Base-by-base conservation (phyloP, 2,329 filamentous ascomycete genomes). In the Gyromitra esculenta region DNA sequence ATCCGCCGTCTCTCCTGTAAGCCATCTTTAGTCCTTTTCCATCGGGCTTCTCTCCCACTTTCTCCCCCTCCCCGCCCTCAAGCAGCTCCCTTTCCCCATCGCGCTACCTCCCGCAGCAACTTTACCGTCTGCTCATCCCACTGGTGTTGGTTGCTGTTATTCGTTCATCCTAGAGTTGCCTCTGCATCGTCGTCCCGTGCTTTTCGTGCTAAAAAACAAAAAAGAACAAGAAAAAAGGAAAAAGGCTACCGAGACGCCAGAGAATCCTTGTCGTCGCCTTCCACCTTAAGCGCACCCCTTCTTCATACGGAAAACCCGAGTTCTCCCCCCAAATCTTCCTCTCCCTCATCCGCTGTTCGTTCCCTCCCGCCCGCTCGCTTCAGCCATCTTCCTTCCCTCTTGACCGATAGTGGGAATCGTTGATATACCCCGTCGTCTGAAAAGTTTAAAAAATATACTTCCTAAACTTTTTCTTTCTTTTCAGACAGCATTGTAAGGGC, bases 201-300 rank as follows among this genome's bases (percentile, higher is more conserved):
- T 73, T 74, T 65, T 74, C 25, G 71, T 65, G 65, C 71, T 70
- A 70, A 70, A 77, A 70, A 70, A 68, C 2, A 66, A 64, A 73
- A 73, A 60, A 57, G 37, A 31, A 35, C 37, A 25, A n/a, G 37
- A 48, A 54, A 41, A 56, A 48, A 65, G 63, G 48, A 67, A 67
- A 76, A 57, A 69, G 69, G 59, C 59, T 75, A 75, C 71, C 71
- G 57, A 75, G 75, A 74, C 75, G 48, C 75, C 50, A 68, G 59
- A 62, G 48, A 39, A 77, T 77, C 75, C 75, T 56, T 75, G 75
- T 63, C 75, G 56, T 70, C 57, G 57, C 63, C 35, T 75, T 77
- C 71, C 63, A 76, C 70, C 73, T 56, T 68, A 74, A 64, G 74
- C 74, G 74, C 74, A 73, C 63, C 75, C 75, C 75, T 77, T 77